Percentiles rank a stretch among this genome's conserved stretches.
phyloP scores from a whole-genome alignment of 1,284 basidiomycete species.

The Polyporus tsugae region DNA sequence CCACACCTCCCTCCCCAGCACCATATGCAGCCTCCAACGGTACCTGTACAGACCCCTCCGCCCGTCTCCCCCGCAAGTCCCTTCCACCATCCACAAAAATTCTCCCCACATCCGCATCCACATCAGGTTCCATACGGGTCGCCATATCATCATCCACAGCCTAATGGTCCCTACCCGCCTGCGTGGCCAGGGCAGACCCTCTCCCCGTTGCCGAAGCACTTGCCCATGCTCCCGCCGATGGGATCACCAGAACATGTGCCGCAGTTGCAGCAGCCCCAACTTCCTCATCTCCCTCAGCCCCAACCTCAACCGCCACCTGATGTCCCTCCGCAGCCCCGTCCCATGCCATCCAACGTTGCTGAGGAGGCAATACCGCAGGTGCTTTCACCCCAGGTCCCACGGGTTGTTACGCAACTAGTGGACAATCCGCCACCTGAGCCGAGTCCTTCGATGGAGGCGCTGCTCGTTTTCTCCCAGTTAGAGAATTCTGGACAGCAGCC shows the following conservation, averaged over 20 bases:
- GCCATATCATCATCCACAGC: slow-evolving; percentile 41
- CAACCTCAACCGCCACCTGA: slow-evolving; percentile 21
- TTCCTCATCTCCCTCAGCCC: slow-evolving; percentile 20
- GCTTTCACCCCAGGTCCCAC: slow-evolving; percentile 11
- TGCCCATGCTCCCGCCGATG: slow-evolving; percentile 45
- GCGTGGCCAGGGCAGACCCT: slow-evolving; percentile 40
- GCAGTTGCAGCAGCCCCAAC: slow-evolving; percentile 24
- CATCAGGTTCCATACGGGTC: slow-evolving; percentile 42
- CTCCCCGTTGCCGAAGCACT: slow-evolving; percentile 48
- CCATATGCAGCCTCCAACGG: slow-evolving; percentile 36
- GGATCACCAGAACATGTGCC: slow-evolving; percentile 28
- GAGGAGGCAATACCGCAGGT: slow-evolving; percentile 11
- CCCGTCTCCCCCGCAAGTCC: slow-evolving; percentile 39
- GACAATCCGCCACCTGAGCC: slow-evolving; percentile 14
- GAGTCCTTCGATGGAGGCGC: slow-evolving; percentile 1
- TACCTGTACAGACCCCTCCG: slow-evolving; percentile 35
- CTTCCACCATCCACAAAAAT: slow-evolving; percentile 43
- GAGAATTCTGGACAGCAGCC: neutral
- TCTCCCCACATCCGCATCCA: slow-evolving; percentile 36
- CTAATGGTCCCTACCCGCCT: slow-evolving; percentile 39
- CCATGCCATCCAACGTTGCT: neutral
- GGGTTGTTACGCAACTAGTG: neutral
- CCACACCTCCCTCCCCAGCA: slow-evolving; percentile 35
- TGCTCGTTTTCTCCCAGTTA: neutral
- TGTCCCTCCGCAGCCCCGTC: slow-evolving; percentile 13